phyloP scores from a whole-genome alignment of 139 green algal species.

The Diplosphaera chodatii region DNA sequence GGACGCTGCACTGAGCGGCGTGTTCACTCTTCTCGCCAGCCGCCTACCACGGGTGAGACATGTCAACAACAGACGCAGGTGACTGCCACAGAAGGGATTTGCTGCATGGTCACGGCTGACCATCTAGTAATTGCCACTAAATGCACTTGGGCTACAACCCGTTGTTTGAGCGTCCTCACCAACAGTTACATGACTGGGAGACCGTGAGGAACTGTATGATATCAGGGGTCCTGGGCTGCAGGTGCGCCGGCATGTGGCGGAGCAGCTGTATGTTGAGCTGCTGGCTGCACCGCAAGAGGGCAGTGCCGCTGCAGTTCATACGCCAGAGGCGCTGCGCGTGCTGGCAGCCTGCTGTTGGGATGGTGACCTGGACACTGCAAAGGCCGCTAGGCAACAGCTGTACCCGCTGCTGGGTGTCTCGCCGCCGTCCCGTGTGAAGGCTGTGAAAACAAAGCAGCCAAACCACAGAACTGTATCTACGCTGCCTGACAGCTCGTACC shows the following conservation, averaged over 20 bases:
- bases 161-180: too few species aligned
- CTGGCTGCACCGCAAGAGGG: conserved; percentile 44
- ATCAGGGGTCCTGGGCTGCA: conserved; percentile 10
- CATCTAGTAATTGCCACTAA: too few species aligned
- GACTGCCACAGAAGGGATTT: too few species aligned
- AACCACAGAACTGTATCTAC: too few species aligned
- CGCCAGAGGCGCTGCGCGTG: conserved; percentile 27
- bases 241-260: conserved; percentile 61
- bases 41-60: conserved; percentile 52
- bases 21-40: conserved; percentile 57
- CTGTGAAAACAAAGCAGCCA: too few species aligned
- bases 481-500: too few species aligned
- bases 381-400: conserved; percentile 24
- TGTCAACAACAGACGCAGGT: background rate
- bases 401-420: conserved; percentile 19
- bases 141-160: too few species aligned
- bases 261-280: conserved; percentile 79
- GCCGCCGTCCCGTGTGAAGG: too few species aligned
- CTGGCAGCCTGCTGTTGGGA: conserved; percentile 58
- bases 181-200: too few species aligned
- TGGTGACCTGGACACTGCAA: conserved; percentile 40
- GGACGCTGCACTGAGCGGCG: conserved; percentile 37
- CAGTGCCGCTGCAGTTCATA: background rate
- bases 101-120: too few species aligned
- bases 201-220: too few species aligned